Evolutionary conservation across 2,329 filamentous ascomycete species (phyloP).

Genomic region (Scedosporium dehoogii): DNA sequence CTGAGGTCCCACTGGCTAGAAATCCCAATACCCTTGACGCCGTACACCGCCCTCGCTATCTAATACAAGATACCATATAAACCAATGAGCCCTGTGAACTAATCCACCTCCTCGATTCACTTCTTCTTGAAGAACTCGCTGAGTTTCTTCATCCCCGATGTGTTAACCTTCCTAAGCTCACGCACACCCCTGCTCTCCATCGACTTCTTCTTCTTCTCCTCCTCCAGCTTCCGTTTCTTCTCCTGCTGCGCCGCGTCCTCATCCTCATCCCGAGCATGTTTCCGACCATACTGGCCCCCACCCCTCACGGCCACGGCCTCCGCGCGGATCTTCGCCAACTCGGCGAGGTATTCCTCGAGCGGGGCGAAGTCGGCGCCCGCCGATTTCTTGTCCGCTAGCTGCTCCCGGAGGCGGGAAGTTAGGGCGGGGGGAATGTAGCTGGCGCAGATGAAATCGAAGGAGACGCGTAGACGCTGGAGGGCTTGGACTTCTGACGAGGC

Average conservation of each 20-base stretch:
- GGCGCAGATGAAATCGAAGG: slow-evolving; percentile 54
- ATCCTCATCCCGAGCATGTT: slow-evolving; percentile 58
- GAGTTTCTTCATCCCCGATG: slow-evolving; percentile 91
- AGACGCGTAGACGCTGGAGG: slow-evolving; percentile 55
- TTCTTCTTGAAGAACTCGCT: slow-evolving; percentile 85
- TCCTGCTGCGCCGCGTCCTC: slow-evolving; percentile 55
- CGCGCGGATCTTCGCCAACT: slow-evolving; percentile 56
- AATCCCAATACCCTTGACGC: not conserved
- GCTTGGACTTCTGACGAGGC: slow-evolving; percentile 38
- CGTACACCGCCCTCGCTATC: not conserved
- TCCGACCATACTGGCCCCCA: slow-evolving; percentile 60
- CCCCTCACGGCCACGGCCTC: slow-evolving; percentile 63
- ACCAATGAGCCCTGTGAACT: too few species aligned
- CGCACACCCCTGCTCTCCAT: slow-evolving; percentile 65
- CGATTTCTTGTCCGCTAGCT: slow-evolving; percentile 25
- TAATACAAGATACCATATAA: not conserved
- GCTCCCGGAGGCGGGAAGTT: slow-evolving; percentile 28
- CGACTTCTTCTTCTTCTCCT: slow-evolving; percentile 77
- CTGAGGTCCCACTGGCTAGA: not conserved
- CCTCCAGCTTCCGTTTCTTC: slow-evolving; percentile 78
- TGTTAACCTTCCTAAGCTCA: slow-evolving; percentile 82
- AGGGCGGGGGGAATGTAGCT: slow-evolving; percentile 46
- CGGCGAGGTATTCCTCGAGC: slow-evolving; percentile 58
- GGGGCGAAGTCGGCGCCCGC: slow-evolving; percentile 53
- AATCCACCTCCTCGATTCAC: slow-evolving; percentile 6